Percentiles rank a stretch among this genome's conserved stretches.
These are phyloP conservation scores for Porodaedalea pini DNA, from an alignment of 1,284 basidiomycete genomes.

Conservation along the genomic window DNA sequence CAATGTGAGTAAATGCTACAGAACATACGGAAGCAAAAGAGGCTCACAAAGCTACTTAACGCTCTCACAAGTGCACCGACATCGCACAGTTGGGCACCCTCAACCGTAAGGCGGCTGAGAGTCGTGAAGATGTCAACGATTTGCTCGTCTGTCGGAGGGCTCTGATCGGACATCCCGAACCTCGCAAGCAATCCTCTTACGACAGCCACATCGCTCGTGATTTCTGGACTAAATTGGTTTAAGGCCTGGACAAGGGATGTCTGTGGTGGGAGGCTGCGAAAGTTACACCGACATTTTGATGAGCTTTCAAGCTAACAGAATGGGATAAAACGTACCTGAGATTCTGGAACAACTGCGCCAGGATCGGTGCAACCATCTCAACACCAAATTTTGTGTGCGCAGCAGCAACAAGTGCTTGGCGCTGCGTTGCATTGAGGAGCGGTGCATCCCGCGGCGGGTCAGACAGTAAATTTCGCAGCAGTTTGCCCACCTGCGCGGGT, in stretches of 20 bases:
- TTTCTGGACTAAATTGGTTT: constrained; percentile 71
- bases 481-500: constrained; percentile 68
- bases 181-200: constrained; percentile 64
- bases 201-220: constrained; percentile 68
- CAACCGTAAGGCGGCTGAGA: constrained; percentile 62
- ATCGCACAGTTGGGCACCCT: constrained; percentile 70
- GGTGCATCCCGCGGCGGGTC: constrained; percentile 60
- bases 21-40: not conserved
- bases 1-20: constrained; percentile 21
- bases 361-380: constrained; percentile 48
- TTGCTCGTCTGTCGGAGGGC: constrained; percentile 65
- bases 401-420: constrained; percentile 68
- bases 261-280: constrained; percentile 55
- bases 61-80: constrained; percentile 73
- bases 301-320: constrained; percentile 11
- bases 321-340: constrained; percentile 41
- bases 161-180: constrained; percentile 66
- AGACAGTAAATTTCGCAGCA: constrained; percentile 73
- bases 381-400: constrained; percentile 72
- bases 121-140: constrained; percentile 66
- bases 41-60: constrained; percentile 62
- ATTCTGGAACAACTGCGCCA: constrained; percentile 48
- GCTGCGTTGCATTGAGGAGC: constrained; percentile 63
- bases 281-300: not conserved
- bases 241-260: constrained; percentile 69